Conservation (phyloP, 768 basidiomycete species). For the Termitomyces titanicus region DNA sequence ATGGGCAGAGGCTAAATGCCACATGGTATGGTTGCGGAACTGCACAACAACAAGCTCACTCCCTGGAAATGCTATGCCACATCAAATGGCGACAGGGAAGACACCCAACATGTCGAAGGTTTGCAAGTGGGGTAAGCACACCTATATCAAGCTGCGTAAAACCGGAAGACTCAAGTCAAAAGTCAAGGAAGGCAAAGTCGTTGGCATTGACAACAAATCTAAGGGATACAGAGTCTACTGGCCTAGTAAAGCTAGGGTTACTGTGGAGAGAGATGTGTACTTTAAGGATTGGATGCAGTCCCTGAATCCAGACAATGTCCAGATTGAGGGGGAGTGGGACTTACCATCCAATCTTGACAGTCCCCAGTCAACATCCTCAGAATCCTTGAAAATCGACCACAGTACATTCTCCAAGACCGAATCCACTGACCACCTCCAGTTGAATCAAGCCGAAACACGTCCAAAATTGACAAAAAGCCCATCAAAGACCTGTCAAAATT, state of each 20-base stretch:
- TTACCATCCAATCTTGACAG: slow-evolving; percentile 3
- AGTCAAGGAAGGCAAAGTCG: background rate
- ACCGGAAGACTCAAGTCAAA: slow-evolving; percentile 6
- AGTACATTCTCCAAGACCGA: background rate
- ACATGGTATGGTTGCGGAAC: slow-evolving; percentile 2
- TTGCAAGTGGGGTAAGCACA: background rate
- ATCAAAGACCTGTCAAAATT: background rate
- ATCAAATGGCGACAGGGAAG: background rate
- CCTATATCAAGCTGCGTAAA: slow-evolving; percentile 13
- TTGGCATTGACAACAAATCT: slow-evolving; percentile 18
- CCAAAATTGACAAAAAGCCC: background rate
- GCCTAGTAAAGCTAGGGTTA: slow-evolving; percentile 19
- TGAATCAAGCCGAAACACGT: background rate
- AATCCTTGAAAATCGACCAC: background rate
- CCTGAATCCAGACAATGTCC: slow-evolving; percentile 9
- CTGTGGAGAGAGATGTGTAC: slow-evolving; percentile 23
- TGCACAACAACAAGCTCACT: background rate
- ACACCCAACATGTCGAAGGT: slow-evolving; percentile 1
- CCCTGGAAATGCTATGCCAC: background rate
- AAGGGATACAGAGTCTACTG: slow-evolving; percentile 28
- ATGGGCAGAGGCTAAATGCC: slow-evolving; percentile 5
- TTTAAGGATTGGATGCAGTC: slow-evolving; percentile 19
- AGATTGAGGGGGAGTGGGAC: slow-evolving; percentile 17
- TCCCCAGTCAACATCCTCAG: background rate
- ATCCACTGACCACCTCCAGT: background rate